Evolutionary conservation across 768 basidiomycete genomes (phyloP).

Genomic region (Podaxis sp.): DNA sequence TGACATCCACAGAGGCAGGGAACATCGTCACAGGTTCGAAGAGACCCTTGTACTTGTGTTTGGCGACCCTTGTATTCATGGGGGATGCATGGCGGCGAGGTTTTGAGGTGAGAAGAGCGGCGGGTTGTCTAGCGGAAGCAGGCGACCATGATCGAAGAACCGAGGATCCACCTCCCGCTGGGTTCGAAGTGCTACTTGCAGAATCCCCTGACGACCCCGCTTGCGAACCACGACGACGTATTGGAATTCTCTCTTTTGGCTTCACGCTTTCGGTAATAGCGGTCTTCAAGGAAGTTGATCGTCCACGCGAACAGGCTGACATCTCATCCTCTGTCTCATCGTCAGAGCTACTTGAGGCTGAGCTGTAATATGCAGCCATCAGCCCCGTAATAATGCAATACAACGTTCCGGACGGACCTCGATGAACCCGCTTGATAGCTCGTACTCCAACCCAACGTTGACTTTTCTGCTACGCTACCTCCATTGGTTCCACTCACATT

Average conservation of each 20-base stretch:
- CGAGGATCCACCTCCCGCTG: conserved; percentile 27
- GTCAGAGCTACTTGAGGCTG: conserved; percentile 50
- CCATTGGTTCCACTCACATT: conserved; percentile 3
- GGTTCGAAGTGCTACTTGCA: conserved; percentile 28
- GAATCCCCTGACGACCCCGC: conserved; percentile 40
- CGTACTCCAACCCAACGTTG: conserved; percentile 71
- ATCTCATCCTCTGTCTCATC: conserved; percentile 59
- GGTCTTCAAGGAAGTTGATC: conserved; percentile 30
- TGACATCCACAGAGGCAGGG: conserved; percentile 46
- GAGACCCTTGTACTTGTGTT: conserved; percentile 4
- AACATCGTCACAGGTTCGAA: conserved; percentile 33
- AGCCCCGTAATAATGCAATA: not conserved
- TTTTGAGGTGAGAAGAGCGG: conserved; percentile 20
- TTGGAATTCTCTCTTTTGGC: conserved; percentile 20
- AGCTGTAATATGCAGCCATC: conserved; percentile 29
- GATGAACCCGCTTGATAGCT: conserved; percentile 88
- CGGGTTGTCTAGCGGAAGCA: conserved; percentile 33
- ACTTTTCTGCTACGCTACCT: conserved; percentile 16
- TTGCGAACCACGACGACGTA: conserved; percentile 25
- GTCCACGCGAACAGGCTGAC: conserved; percentile 38
- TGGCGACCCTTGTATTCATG: conserved; percentile 3
- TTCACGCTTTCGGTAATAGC: not conserved
- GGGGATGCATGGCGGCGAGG: conserved; percentile 12
- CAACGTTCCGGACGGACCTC: conserved; percentile 42
- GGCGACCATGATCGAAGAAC: conserved; percentile 80